Evolutionary conservation across 305 asterid species (phyloP), one percentile per base, ranked within the genome.

Genomic region (Rubia balearica): DNA sequence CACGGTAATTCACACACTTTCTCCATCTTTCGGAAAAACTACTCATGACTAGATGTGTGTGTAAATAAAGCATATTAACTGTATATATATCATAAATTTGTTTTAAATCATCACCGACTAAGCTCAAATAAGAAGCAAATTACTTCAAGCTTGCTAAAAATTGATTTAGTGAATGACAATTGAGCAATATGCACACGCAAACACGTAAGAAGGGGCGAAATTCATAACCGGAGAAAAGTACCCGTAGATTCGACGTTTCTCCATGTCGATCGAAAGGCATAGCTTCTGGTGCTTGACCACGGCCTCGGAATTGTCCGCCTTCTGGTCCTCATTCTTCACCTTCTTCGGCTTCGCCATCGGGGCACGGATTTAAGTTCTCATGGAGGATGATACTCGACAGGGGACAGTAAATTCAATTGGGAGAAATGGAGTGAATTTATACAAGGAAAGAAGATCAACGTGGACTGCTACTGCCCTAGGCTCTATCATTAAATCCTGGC

Each of bases 211-310:
- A 19, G 16, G 49, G 12, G 33, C 5, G 5, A 53, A 46, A 63
- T 45, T 59, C 3, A 40, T 30, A 61, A 45, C 72, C 27, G 68
- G 68, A 68, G 30, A 22, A 68, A 61, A 67, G 36, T 6, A 95
- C 99, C 99, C 98, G 71, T 88, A 90, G 68, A 95, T 84, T 72
- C 90, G 91, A 43, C 90, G 95, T 70, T 84, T 87, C 64, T 92
- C 96, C 89, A 90, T 86, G 83, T 95, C 99, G 67, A 95, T 90
- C 55, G 97, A 87, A 27, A 95, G 83, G 72, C 96, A 90, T 55
- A 95, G 92, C 87, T 92, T 95, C 88, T 95, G 99, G 79, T 95
- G 98, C 83, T 87, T 89, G 75, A 92, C 92, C 41, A 95, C 90
- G 21, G 98, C 97, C 71, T 92, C 96, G 7, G 99, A 84, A 79